phyloP scores from a whole-genome alignment of 2,329 filamentous ascomycete genomes.

The Fusarium buharicum region DNA sequence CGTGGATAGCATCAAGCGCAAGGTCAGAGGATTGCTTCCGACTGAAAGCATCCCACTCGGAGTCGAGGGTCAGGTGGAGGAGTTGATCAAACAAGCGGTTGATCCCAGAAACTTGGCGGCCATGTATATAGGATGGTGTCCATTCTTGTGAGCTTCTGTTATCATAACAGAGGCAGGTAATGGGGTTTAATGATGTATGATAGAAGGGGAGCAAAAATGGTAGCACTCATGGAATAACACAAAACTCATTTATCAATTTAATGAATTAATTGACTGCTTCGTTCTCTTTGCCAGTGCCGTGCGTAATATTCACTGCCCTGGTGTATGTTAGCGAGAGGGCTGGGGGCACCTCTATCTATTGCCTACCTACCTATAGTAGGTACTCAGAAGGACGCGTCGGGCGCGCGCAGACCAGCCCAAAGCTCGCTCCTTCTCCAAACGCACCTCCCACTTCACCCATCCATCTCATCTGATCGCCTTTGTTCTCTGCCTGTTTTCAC shows the following conservation, averaged over 20 bases:
- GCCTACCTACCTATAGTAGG: no score
- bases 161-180: background rate
- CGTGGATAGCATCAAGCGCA: conserved; percentile 86
- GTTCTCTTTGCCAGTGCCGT: background rate
- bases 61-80: conserved; percentile 97
- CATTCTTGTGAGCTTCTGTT: conserved; percentile 56
- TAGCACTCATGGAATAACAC: background rate
- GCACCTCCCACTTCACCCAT: conserved; percentile 27
- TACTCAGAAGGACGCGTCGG: conserved; percentile 42
- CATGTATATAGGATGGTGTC: conserved; percentile 97
- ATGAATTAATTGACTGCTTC: background rate
- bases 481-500: conserved; percentile 29
- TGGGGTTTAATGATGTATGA: background rate
- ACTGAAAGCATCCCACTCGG: conserved; percentile 92
- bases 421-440: conserved; percentile 20
- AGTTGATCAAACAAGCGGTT: conserved; percentile 87
- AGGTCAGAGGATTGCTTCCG: conserved; percentile 83
- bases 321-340: conserved; percentile 5
- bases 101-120: conserved; percentile 81
- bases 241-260: background rate
- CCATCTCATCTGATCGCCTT: conserved; percentile 32
- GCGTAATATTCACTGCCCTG: background rate
- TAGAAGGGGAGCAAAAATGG: background rate
- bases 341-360: conserved; percentile 11
- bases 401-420: conserved; percentile 34